A percentile compares a stretch with the other conserved stretches of the same genome.
Conservation (phyloP, 768 basidiomycete genomes). For the Bullera alba region DNA sequence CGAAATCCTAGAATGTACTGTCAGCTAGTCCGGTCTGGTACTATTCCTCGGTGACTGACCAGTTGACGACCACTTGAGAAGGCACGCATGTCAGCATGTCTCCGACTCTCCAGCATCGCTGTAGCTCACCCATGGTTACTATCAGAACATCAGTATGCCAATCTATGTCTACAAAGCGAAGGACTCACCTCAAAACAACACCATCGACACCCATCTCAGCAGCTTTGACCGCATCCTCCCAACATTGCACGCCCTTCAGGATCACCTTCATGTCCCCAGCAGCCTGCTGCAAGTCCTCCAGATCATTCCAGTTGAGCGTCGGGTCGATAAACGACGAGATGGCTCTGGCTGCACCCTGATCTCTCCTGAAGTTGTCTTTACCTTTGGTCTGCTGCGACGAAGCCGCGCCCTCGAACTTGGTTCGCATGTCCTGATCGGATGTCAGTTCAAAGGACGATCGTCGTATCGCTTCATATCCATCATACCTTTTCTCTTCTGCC, state of each 20-base stretch:
- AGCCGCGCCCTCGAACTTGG: slow-evolving; percentile 83
- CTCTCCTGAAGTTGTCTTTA: slow-evolving; percentile 59
- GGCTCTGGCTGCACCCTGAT: slow-evolving; percentile 87
- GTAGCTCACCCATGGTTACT: slow-evolving; percentile 27
- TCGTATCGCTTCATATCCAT: slow-evolving; percentile 13
- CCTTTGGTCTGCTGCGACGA: slow-evolving; percentile 42
- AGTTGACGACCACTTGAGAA: slow-evolving; percentile 13
- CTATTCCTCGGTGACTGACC: neutral
- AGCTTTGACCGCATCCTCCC: slow-evolving; percentile 83
- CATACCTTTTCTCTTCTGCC: slow-evolving; percentile 77
- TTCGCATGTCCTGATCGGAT: slow-evolving; percentile 70
- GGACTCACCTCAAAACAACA: slow-evolving; percentile 28
- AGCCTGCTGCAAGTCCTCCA: slow-evolving; percentile 67
- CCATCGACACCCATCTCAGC: slow-evolving; percentile 52
- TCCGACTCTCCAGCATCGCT: neutral
- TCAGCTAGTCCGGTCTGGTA: neutral
- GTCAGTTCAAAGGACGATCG: neutral
- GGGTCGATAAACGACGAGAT: slow-evolving; percentile 98
- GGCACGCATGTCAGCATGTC: neutral
- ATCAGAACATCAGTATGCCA: neutral
- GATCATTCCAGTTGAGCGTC: slow-evolving; percentile 73
- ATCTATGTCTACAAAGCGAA: neutral
- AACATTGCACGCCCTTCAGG: slow-evolving; percentile 80
- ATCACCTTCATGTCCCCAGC: slow-evolving; percentile 76
- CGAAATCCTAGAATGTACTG: slow-evolving; percentile 36